Base-by-base conservation (phyloP, 192 early-diverging fungal species). In the Pilaira anomala region DNA sequence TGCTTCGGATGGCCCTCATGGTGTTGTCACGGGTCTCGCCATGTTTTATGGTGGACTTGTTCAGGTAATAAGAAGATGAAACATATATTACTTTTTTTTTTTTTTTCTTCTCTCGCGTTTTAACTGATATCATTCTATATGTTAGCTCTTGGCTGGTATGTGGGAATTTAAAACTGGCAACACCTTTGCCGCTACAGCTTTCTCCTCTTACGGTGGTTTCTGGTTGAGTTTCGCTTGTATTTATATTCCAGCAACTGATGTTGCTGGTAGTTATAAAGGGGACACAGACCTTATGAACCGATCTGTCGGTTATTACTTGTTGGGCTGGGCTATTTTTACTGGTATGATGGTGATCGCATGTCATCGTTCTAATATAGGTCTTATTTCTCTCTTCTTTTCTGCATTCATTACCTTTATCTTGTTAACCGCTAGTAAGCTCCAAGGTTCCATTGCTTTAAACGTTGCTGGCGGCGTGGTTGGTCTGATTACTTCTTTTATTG, bases 141-240 rank as follows among this genome's bases (percentile, higher is more conserved):
- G 12, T 29, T 60, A 68, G 73, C 63, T 91, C 26, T 71, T 88
- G 12, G 90, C 89, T 54, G 91, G 90, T 53, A 90, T 92, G 88
- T 91, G 87, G 90, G 88, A 91, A 79, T 91, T 90, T 69, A 79
- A 80, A 33, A 70, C 74, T 7, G 84, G 87, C 53, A 92, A 93
- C 67, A 91, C 88, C 9, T 91, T 93, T 79, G 89, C 89, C 65
- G 89, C 89, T 53, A 91, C 88, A 8, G 88, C 86, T 9, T 91
- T 91, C 75, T 78, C 84, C 40, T 83, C 83, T 22, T 89, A 84
- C 22, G 85, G 80, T 55, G 87, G 80, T 25, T 87, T 85, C 80
- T 90, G 84, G 88, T 66, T 86, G 49, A 72, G 86, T 4, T 90
- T 69, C 26, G 84, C 71, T 26, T 74, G 66, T 6, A 80, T 89